Base-by-base conservation (phyloP, 2,329 filamentous ascomycete genomes). In the Furcasterigmium sp. region DNA sequence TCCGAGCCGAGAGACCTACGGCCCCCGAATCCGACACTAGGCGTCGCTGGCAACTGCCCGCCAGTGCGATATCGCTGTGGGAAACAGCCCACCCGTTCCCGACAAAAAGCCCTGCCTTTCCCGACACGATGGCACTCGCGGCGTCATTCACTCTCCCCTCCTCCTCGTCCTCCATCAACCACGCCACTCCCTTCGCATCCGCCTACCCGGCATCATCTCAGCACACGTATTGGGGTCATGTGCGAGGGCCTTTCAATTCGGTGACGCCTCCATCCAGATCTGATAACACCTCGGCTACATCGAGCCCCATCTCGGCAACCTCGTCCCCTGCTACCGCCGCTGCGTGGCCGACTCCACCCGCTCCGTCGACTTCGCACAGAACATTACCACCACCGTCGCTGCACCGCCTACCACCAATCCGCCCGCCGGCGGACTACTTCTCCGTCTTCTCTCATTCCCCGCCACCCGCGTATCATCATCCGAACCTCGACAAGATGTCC, bases 401-500 rank as follows among this genome's bases (percentile, higher is more conserved):
- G 15, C 44, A 39, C 20, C 46, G 39, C 18, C 43, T 48, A 5
- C 46, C 48, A n/a, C 43, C 46, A 18, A 49, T 50, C 38, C 41
- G 48, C 46, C 48, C 44, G 28, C 45, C 52, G 39, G 43, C 50
- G 42, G 41, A 30, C 17, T 40, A 40, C 19, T 40, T 40, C 21
- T 30, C 38, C 13, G 46, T 52, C 46, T 58, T 53, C 50, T 60
- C 56, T 44, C 23, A 26, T 26, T 59, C 59, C 46, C 61, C 53
- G 48, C 57, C 59, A 48, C 41, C 23, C 35, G 47, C 38, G n/a
- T 43, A 46, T 23, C 46, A 46, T 21, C 47, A 46, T 38, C 62
- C 61, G 34, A 57, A 40, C 17, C 38, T 62, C 36, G 58, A 63
- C 54, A 67, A 70, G 53, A 70, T 70, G 61, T 62, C 67, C 43